Base-by-base conservation (phyloP, 2,329 filamentous ascomycete species). In the Phaeophleospora eucalypticola region DNA sequence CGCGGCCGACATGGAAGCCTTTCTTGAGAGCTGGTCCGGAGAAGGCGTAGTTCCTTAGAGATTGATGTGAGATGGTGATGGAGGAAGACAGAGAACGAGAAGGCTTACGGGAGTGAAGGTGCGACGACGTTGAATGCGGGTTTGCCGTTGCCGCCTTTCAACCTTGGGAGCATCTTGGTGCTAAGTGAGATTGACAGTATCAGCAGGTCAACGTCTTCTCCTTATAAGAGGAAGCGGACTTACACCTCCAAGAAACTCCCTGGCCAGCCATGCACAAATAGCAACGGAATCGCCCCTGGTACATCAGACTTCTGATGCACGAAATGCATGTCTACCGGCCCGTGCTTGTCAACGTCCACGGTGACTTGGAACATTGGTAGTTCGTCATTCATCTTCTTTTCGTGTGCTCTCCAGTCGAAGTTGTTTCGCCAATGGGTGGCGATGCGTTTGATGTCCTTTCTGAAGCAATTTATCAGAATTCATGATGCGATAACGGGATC, bases 181-280 rank as follows among this genome's bases (percentile, higher is more conserved):
- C 24, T 29, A 29, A 12, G 39, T 15, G 20, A 32, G 39, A 24
- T 40, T 27, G 37, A 12, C 3, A 21, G 3, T 4, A 37, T 53
- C 12, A 81, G 63, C 2, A 73, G 54, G 2, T 68, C 63, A 0
- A 89, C 68, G 35, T 87, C 67, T 58, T 84, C 86, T 19, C 70
- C 66, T n/a, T n/a, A n/a, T n/a, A n/a, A n/a, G 2, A 80, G 24
- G 7, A 12, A 29, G 12, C 24, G 24, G 12, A 29, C 24, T 29
- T 12, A 29, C 24, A 29, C 81, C 64, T 88, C 84, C 36, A 84
- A 61, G 59, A 85, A 87, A 52, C 77, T 83, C 0, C 84, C 84
- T 0, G 85, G 85, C 62, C 75, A 86, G 10, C 83, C 82, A 59
- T 87, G 83, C 14, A 74, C 71, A 60, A 87, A 86, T 0, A 87